A percentile compares a stretch with the other conserved stretches of the same genome.
Conservation (phyloP, 2,329 filamentous ascomycete genomes). For the Aspergillus piperis region DNA sequence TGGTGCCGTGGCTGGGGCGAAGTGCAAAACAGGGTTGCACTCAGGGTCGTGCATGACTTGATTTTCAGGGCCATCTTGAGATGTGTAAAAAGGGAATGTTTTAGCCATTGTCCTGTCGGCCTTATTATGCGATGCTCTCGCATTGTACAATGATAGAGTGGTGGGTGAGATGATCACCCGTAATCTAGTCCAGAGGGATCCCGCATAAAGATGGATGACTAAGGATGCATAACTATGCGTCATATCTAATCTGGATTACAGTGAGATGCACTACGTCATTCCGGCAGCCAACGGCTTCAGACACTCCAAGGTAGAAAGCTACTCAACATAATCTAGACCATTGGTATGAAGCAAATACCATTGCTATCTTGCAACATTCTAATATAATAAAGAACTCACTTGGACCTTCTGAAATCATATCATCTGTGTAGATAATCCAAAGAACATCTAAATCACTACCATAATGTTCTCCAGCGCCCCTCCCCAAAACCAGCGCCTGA, state of each 20-base stretch:
- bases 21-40: background rate
- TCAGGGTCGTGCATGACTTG: background rate
- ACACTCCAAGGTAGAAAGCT: background rate
- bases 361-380: no score
- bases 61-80: background rate
- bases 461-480: constrained; percentile 3
- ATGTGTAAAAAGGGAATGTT: background rate
- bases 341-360: background rate
- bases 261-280: background rate
- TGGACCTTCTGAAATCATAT: no score
- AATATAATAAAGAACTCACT: background rate
- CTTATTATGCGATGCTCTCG: background rate
- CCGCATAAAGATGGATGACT: background rate
- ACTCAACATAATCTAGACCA: background rate
- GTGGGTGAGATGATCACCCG: background rate
- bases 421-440: background rate
- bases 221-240: background rate
- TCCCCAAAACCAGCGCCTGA: constrained; percentile 63
- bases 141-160: no score
- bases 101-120: background rate
- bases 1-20: background rate
- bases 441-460: background rate
- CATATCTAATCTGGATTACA: background rate
- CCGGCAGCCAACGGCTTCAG: background rate
- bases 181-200: background rate